Evolutionary conservation across 257 asterid genomes (phyloP), one percentile per base, ranked within the genome.

Genomic region (Forsythia viridissima): DNA sequence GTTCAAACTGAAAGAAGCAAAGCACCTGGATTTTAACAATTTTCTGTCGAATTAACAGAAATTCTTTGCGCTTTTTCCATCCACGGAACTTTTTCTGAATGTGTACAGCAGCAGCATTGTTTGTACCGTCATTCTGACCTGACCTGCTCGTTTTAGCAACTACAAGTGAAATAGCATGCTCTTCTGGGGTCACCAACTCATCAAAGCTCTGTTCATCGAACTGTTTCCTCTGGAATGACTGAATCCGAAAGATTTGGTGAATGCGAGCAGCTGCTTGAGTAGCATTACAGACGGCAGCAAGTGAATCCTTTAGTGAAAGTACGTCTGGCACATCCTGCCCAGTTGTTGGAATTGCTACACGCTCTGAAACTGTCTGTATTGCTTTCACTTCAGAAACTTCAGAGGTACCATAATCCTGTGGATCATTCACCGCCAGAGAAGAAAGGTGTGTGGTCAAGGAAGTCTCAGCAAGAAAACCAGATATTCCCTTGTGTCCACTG

Each of bases 31-130:
- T 94, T 87, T 89, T 93, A 71, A 94, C 99, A 83, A 94, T 88
- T 77, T 92, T 91, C 85, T 93, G 89, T 52, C 96, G 90, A 68
- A 93, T 89, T 16, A 89, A 78, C 69, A 94, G 85, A 82, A 87
- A 94, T 67, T 93, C 98, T 82, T 86, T 90, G 34, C 98, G 87
- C 88, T 87, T 93, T 87, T 86, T 91, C 96, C 96, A 94, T 72
- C 99, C 98, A 76, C 99, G 99, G 74, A 82, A 94, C 84, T 91
- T 94, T 80, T 94, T 94, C 93, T 94, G 99, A 82, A 94, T 94
- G 61, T 82, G 89, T 74, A 80, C 30, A 55, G 99, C 99, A 80
- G 99, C 99, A 81, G 92, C 85, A 83, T 89, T 90, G 80, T 84
- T 89, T 87, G 52, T 80, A 67, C 92, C 84, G 71, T 87, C 88